phyloP scores from a whole-genome alignment of 306 rosid genomes.

The Potentilla sterilis region DNA sequence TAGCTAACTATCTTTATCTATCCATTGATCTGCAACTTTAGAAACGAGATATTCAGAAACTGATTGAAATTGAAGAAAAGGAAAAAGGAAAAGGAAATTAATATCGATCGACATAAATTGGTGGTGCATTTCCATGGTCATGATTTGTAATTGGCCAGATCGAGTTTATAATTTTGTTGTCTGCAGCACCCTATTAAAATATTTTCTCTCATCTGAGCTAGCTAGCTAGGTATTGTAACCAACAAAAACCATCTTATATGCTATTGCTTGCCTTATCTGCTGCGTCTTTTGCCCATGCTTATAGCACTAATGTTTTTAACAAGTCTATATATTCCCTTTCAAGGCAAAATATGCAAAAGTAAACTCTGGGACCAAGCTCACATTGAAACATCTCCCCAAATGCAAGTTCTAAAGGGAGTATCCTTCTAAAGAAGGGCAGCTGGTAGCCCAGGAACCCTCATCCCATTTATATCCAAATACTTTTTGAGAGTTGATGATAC shows the following conservation, averaged over 20 bases:
- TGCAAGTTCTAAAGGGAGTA: neutral
- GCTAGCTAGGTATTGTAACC: neutral
- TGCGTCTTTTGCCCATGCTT: slow-evolving; percentile 9
- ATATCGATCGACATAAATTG: neutral
- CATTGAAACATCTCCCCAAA: slow-evolving; percentile 11
- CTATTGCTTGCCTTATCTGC: neutral
- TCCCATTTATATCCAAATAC: slow-evolving; percentile 15
- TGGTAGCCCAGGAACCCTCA: slow-evolving; percentile 13
- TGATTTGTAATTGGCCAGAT: slow-evolving; percentile 7
- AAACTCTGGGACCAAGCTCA: slow-evolving; percentile 11
- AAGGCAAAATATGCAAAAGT: slow-evolving; percentile 3
- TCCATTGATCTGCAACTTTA: neutral
- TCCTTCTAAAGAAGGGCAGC: slow-evolving; percentile 14
- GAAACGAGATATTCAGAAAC: neutral
- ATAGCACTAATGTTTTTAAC: slow-evolving; percentile 1
- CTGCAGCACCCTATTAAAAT: neutral
- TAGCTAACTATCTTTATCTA: neutral
- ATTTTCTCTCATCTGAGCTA: neutral
- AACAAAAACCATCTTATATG: neutral
- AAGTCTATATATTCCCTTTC: slow-evolving; percentile 7
- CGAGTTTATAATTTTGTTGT: neutral
- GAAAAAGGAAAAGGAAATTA: neutral
- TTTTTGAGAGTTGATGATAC: slow-evolving; percentile 1
- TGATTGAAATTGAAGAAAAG: neutral
- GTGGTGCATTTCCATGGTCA: slow-evolving; percentile 7